Evolutionary conservation across 1,284 basidiomycete species (phyloP).

Genomic region (Singerocomus rubriflavus): DNA sequence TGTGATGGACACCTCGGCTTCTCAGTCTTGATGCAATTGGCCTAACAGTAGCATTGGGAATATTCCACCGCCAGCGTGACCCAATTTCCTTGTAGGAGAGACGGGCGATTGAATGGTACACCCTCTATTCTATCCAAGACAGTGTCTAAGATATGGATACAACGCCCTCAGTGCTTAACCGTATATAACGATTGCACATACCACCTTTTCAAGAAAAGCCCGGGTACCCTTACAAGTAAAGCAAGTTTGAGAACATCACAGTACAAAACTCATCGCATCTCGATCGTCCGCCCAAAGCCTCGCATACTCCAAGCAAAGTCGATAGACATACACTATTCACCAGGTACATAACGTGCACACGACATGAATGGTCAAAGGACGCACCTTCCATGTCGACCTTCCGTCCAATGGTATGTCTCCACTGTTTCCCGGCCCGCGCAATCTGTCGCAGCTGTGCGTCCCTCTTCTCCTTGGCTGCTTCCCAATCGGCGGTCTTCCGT

Average conservation of each 20-base stretch:
- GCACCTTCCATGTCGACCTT: conserved; percentile 87
- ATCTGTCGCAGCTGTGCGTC: conserved; percentile 78
- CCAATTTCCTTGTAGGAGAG: no score
- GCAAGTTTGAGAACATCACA: conserved; percentile 18
- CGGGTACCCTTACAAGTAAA: neutral
- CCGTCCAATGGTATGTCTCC: conserved; percentile 81
- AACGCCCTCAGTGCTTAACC: neutral
- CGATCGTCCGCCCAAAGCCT: conserved; percentile 81
- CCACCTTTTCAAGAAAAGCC: neutral
- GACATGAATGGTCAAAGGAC: neutral
- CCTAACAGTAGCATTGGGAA: no score
- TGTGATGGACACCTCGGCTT: no score
- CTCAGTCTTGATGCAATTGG: no score
- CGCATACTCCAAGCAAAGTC: conserved; percentile 87
- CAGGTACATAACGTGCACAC: conserved; percentile 3
- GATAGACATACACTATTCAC: conserved; percentile 74
- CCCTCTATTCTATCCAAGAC: neutral
- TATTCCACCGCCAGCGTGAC: no score
- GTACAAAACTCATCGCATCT: conserved; percentile 57
- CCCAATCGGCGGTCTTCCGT: conserved; percentile 19
- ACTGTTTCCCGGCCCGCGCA: conserved; percentile 83
- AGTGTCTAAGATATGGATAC: neutral
- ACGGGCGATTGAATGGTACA: no score
- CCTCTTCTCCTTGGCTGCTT: conserved; percentile 52
- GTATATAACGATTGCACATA: neutral